Conservation (phyloP, 345 rosid species). For the Euclidium syriacum region DNA sequence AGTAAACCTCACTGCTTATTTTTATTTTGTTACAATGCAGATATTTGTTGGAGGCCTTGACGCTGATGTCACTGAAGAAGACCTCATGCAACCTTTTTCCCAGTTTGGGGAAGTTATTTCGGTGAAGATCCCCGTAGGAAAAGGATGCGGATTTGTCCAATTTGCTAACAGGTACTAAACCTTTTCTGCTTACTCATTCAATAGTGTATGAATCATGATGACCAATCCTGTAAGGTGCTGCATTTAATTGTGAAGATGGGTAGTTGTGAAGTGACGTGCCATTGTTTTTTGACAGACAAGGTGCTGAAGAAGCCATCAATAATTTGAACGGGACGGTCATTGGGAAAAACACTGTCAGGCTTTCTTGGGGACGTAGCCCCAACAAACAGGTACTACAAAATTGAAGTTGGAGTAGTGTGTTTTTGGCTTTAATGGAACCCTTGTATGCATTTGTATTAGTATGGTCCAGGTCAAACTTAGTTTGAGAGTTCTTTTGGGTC, state of each 20-base stretch:
- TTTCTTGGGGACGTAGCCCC: slow-evolving; percentile 86
- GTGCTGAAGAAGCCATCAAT: slow-evolving; percentile 71
- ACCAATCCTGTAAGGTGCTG: neutral
- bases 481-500: neutral
- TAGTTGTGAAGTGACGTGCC: slow-evolving; percentile 1
- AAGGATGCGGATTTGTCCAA: slow-evolving; percentile 89
- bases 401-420: neutral
- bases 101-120: slow-evolving; percentile 75
- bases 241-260: neutral
- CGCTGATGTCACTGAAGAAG: slow-evolving; percentile 70
- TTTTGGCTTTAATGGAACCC: neutral
- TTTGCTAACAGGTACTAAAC: slow-evolving; percentile 54
- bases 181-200: neutral
- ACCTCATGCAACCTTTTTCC: slow-evolving; percentile 69
- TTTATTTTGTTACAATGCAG: slow-evolving; percentile 29
- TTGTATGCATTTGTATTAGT: neutral
- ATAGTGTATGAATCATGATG: neutral
- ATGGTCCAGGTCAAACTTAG: neutral
- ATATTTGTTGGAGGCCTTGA: slow-evolving; percentile 90
- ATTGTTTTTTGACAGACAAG: slow-evolving; percentile 44
- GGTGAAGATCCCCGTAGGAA: slow-evolving; percentile 77
- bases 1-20: neutral
- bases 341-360: slow-evolving; percentile 82
- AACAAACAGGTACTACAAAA: slow-evolving; percentile 57
- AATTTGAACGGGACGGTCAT: slow-evolving; percentile 62